Evolutionary conservation across 257 asterid species (phyloP).

Genomic region (Lavandula angustifolia): DNA sequence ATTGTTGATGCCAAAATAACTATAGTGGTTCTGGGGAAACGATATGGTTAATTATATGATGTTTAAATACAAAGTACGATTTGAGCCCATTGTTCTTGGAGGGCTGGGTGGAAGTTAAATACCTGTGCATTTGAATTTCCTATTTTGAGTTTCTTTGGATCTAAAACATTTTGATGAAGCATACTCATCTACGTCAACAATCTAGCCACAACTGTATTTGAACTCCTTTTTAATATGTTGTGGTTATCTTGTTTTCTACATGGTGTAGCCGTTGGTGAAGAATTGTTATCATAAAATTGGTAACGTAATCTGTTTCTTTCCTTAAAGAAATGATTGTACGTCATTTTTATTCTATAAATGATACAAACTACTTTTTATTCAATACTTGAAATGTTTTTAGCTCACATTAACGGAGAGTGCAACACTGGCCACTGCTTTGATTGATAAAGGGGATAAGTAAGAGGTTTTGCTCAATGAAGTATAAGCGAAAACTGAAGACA

Average conservation of each 20-base stretch:
- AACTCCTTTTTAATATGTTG: background rate
- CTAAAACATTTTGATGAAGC: background rate
- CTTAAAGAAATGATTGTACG: background rate
- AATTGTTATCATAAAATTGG: background rate
- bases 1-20: slow-evolving; percentile 1
- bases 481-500: slow-evolving; percentile 3
- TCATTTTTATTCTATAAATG: background rate
- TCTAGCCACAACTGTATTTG: background rate
- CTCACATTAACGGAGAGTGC: background rate
- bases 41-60: slow-evolving; percentile 10
- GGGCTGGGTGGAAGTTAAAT: background rate
- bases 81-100: slow-evolving; percentile 1
- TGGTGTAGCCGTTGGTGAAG: background rate
- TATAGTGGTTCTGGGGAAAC: background rate
- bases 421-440: background rate
- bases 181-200: background rate
- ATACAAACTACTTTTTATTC: background rate
- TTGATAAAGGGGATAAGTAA: slow-evolving; percentile 16
- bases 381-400: background rate
- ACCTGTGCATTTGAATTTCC: slow-evolving; percentile 2
- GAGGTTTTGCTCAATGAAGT: slow-evolving; percentile 13
- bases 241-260: no score
- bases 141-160: slow-evolving; percentile 12
- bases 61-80: background rate
- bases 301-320: slow-evolving; percentile 6